Evolutionary conservation across 306 rosid genomes (phyloP).

Genomic region (Quillaja saponaria): DNA sequence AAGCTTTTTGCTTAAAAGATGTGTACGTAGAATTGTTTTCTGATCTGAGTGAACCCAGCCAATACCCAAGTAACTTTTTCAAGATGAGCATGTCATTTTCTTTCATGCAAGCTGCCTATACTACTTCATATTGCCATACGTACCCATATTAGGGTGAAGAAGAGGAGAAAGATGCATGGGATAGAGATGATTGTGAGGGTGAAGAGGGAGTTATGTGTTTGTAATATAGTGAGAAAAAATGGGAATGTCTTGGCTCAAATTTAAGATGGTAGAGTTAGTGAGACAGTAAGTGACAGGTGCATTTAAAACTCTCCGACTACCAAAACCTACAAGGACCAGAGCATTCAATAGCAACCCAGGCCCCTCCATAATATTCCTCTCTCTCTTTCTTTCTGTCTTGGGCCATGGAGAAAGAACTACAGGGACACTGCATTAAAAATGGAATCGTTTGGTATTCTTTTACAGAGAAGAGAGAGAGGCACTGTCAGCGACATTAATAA

Average conservation of each 20-base stretch:
- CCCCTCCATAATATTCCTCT: not conserved
- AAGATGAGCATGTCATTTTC: constrained; percentile 3
- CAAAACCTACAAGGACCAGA: not conserved
- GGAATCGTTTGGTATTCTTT: not conserved
- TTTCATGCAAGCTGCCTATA: not conserved
- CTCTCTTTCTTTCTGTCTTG: not conserved
- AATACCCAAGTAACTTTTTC: constrained; percentile 47
- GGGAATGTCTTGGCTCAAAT: constrained; percentile 1
- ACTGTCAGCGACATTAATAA: not conserved
- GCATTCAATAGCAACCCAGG: constrained; percentile 5
- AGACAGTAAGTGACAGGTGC: not conserved
- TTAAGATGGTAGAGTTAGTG: not conserved
- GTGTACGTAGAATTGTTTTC: not conserved
- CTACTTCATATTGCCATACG: not conserved
- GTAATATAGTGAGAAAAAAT: not conserved
- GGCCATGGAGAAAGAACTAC: not conserved
- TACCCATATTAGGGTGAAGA: too few species aligned
- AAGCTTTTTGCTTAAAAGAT: not conserved
- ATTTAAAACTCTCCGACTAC: constrained; percentile 1
- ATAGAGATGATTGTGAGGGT: not conserved
- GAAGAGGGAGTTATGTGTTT: not conserved
- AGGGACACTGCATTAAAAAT: not conserved
- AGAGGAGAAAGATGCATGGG: not conserved
- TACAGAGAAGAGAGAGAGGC: not conserved
- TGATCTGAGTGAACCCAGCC: constrained; percentile 50